Conservation (phyloP, 2,329 filamentous ascomycete genomes). For the Epicoccum sorghinum region DNA sequence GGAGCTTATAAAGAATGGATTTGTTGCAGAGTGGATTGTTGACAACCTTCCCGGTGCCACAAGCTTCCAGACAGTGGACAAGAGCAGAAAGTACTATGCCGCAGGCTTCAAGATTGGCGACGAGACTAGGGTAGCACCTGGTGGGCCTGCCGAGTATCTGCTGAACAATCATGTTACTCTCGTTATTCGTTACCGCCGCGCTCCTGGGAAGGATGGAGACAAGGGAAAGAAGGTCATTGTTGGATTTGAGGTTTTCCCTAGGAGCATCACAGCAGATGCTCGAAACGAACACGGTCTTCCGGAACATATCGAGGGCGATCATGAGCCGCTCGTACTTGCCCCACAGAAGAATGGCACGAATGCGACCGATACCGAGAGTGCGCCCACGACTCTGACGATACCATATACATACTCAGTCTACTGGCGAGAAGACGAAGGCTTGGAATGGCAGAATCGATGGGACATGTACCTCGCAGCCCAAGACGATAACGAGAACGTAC, state of each 20-base stretch:
- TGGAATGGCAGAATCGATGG: constrained; percentile 87
- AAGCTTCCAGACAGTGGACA: constrained; percentile 85
- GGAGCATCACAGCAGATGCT: constrained; percentile 71
- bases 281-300: constrained; percentile 72
- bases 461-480: constrained; percentile 90
- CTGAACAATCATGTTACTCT: constrained; percentile 90
- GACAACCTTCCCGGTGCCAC: constrained; percentile 90
- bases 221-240: constrained; percentile 80
- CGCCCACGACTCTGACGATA: constrained; percentile 71
- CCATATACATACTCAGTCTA: constrained; percentile 91
- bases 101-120: constrained; percentile 89
- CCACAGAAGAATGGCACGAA: constrained; percentile 63
- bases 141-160: constrained; percentile 69
- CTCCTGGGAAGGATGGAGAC: constrained; percentile 70
- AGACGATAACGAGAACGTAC: constrained; percentile 78
- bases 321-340: constrained; percentile 72
- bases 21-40: constrained; percentile 92
- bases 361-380: constrained; percentile 59
- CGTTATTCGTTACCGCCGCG: constrained; percentile 77
- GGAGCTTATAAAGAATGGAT: constrained; percentile 76
- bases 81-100: constrained; percentile 84
- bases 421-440: constrained; percentile 78
- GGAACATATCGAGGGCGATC: constrained; percentile 66
- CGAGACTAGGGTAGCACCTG: constrained; percentile 66
- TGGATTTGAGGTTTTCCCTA: constrained; percentile 88